Evolutionary conservation across 495 filamentous ascomycete species (phyloP), one percentile per base, ranked within the genome.

Genomic region (Penicillium egyptiacum): DNA sequence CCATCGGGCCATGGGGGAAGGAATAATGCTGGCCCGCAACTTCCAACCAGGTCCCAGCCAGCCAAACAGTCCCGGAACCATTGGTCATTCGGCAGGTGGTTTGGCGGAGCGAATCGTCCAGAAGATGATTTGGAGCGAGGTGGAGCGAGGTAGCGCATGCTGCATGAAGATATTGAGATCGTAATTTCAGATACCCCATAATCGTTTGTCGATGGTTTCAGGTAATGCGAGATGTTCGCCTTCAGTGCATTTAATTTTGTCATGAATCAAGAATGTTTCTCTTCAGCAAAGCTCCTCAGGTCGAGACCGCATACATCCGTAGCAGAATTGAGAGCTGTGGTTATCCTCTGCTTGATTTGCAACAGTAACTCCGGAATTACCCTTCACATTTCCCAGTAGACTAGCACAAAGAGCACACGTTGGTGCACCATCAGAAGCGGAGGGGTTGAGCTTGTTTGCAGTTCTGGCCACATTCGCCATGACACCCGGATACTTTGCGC

Each of bases 401-500:
- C 74, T 37, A 65, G 77, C 66, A 79, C 80, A 80, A 7, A 79
- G 43, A 11, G 64, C 37, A 57, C 76, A 79, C n/a, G 53, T 53
- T 1, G 56, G 26, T 8, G 52, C 43, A 60, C 48, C 54, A 1
- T 63, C 50, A n/a, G 57, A 53, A 12, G 53, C 53, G 23, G 58
- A 52, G 4, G 64, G 54, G 1, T 83, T 66, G 30, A 98, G 79
- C 73, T 92, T 95, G 55, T 86, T 85, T 10, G 87, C 86, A 28
- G 92, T 98, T 56, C 89, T 82, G 5, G 96, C 90, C 10, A 98
- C 94, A 65, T 98, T 98, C 16, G 91, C 86, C 59, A 98, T 94
- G 25, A 98, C 89, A 53, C 87, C 89, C 10, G 92, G 92, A 69
- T 93, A 98, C 47, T 87, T 89, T 54, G 83, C 81, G 68, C 97